These are phyloP conservation scores for Collybiopsis luxurians DNA, from an alignment of 768 basidiomycete species.

Conservation along the genomic window DNA sequence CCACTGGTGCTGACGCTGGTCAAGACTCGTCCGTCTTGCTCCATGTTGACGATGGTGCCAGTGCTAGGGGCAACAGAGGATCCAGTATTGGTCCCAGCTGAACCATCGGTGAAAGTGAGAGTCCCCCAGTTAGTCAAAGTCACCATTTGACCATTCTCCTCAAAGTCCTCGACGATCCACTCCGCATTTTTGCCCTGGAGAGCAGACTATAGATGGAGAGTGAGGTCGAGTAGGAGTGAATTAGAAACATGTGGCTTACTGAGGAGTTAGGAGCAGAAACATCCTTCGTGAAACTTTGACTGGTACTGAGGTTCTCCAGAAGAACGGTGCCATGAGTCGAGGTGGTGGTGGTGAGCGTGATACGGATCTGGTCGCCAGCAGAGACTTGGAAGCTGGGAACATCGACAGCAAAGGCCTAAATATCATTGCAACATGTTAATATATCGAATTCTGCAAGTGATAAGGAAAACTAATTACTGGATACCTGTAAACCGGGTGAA, in stretches of 20 bases:
- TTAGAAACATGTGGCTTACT: not conserved
- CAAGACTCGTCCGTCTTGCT: slow-evolving; percentile 23
- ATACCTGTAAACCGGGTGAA: no score
- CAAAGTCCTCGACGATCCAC: slow-evolving; percentile 11
- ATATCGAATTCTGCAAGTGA: not conserved
- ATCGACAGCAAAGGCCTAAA: not conserved
- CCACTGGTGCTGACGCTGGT: slow-evolving; percentile 17
- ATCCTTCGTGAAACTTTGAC: not conserved
- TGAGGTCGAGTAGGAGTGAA: not conserved
- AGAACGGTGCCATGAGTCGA: slow-evolving; percentile 1
- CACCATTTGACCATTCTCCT: slow-evolving; percentile 3
- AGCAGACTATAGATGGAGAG: not conserved
- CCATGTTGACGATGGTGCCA: slow-evolving; percentile 25
- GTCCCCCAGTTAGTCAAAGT: slow-evolving; percentile 14
- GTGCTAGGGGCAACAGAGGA: slow-evolving; percentile 15
- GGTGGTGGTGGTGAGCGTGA: not conserved
- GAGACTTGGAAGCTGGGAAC: not conserved
- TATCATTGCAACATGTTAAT: not conserved
- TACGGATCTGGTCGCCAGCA: slow-evolving; percentile 1
- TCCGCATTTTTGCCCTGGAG: slow-evolving; percentile 3
- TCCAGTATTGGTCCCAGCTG: slow-evolving; percentile 14
- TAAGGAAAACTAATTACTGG: no score
- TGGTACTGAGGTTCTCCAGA: slow-evolving; percentile 5
- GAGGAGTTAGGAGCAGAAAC: not conserved
- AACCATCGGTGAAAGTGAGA: slow-evolving; percentile 25